Evolutionary conservation across 805 yeast genomes (phyloP), one percentile per base, ranked within the genome.

Genomic region (Nematodospora valgi): DNA sequence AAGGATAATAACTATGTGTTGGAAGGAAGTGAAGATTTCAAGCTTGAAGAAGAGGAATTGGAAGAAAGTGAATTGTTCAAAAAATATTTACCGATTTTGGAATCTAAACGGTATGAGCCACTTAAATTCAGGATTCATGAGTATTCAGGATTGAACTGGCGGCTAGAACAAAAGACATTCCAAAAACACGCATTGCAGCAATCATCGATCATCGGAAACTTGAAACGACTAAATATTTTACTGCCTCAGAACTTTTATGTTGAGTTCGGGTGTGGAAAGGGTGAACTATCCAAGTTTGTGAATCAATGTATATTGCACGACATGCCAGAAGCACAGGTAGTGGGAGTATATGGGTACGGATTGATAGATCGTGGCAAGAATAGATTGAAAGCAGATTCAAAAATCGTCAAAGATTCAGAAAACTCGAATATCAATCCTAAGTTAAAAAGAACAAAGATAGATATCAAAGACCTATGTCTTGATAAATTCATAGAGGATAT

Each of bases 251-350:
- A 42, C 23, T 59, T 67, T 33, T 76, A 77, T 51, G 53, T 83
- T 19, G 97, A 88, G 57, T 87, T 86, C 64, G 97, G 97, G 0
- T 85, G 95, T 55, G 97, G 97, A 0, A 74, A 89, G 43, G 95
- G 86, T 2, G 96, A 89, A 52, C 68, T 88, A 16, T 73, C 88
- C 1, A 59, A 95, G 39, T 83, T 78, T 47, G 61, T 85, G 9
- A 68, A 65, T 51, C 35, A 52, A 14, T 64, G 72, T 43, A 42
- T 62, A 3, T 38, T 62, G 5, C 43, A 48, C 19, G 32, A 22
- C 8, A 7, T 31, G 6, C 30, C 34, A 4, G 27, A 30, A 10
- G 14, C 27, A 5, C 5, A 18, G 9, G 18, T 15, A 3, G n/a
- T n/a, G n/a, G 19, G 8, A n/a, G 22, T n/a, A 24, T 35, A 57